Evolutionary conservation across 306 rosid genomes (phyloP).

Genomic region (Arachis stenosperma): DNA sequence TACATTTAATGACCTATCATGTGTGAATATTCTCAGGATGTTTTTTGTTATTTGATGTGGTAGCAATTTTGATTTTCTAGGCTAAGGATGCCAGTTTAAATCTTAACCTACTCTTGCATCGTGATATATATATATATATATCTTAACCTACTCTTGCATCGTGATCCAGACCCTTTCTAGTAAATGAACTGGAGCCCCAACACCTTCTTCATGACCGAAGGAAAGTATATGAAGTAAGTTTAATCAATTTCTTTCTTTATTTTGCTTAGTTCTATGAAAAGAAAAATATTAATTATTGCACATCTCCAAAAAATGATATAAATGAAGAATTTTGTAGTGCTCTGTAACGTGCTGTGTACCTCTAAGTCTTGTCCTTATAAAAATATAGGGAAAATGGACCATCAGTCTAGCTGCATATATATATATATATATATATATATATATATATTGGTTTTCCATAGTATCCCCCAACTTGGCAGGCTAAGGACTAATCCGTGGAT

Average conservation of each 20-base stretch:
- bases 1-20: no score
- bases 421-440: no score
- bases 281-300: not conserved
- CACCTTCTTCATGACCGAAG: conserved; percentile 97
- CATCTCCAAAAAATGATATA: no score
- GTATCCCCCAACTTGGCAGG: no score
- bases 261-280: conserved; percentile 19
- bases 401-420: no score
- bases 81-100: not conserved
- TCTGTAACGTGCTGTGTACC: conserved; percentile 19
- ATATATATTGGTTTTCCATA: no score
- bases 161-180: conserved; percentile 82
- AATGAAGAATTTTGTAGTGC: not conserved
- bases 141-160: conserved; percentile 46
- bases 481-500: no score
- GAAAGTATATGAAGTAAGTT: conserved; percentile 86
- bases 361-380: conserved; percentile 20
- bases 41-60: no score
- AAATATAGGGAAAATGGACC: no score
- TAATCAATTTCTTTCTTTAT: conserved; percentile 23
- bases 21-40: no score
- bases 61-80: not conserved
- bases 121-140: not conserved
- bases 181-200: conserved; percentile 91
- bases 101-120: no score